Evolutionary conservation across 768 basidiomycete species (phyloP).

Genomic region (Goffeauzyma gilvescens): DNA sequence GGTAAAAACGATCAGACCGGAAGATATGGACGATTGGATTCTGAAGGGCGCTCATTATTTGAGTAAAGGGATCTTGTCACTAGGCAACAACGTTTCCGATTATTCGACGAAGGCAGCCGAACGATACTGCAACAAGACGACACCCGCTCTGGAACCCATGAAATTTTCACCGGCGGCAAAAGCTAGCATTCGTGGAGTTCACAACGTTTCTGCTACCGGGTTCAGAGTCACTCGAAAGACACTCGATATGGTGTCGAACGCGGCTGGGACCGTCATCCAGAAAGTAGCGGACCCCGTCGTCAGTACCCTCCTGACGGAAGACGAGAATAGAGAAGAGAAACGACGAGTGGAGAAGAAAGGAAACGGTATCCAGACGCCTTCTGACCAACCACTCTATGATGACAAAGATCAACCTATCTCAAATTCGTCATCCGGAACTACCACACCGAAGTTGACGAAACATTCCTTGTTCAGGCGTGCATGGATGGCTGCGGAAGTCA

Average conservation of each 20-base stretch:
- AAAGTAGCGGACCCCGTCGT: slow-evolving; percentile 4
- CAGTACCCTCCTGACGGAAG: too few relatives aligned
- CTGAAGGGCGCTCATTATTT: slow-evolving; percentile 40
- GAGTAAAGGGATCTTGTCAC: slow-evolving; percentile 50
- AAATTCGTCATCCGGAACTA: neutral
- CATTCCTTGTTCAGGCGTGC: slow-evolving; percentile 14
- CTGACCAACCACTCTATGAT: neutral
- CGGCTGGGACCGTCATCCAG: slow-evolving; percentile 5
- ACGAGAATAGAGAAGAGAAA: neutral
- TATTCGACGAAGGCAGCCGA: slow-evolving; percentile 46
- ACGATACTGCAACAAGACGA: slow-evolving; percentile 44
- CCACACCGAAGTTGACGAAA: slow-evolving; percentile 9
- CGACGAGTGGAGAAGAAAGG: neutral
- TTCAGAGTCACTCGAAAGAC: slow-evolving; percentile 50
- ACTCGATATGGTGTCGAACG: slow-evolving; percentile 36
- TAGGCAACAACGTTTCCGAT: slow-evolving; percentile 45
- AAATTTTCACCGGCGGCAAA: slow-evolving; percentile 46
- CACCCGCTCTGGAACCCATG: slow-evolving; percentile 39
- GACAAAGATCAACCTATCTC: neutral
- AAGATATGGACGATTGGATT: slow-evolving; percentile 50
- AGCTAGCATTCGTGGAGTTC: slow-evolving; percentile 43
- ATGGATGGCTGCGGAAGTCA: slow-evolving; percentile 27
- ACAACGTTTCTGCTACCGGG: slow-evolving; percentile 47
- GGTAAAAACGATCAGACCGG: slow-evolving; percentile 45
- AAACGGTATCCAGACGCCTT: neutral